These are phyloP conservation scores for Filosporella fistucella DNA, from an alignment of 495 filamentous ascomycete species.

Conservation along the genomic window DNA sequence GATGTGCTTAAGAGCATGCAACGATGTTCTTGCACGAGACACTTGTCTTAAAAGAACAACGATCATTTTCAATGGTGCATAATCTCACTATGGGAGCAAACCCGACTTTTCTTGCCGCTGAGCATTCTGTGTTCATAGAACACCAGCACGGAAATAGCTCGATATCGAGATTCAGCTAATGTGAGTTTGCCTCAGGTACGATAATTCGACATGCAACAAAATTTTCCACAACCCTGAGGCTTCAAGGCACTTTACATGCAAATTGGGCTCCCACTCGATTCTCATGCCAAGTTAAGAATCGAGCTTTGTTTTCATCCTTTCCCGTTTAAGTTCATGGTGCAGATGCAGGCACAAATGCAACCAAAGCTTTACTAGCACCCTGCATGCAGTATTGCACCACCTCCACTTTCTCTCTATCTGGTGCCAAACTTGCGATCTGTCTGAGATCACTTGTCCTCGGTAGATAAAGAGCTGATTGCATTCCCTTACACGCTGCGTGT, in stretches of 20 bases:
- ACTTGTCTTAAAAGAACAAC: no score
- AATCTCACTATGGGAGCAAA: no score
- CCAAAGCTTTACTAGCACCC: slow-evolving; percentile 78
- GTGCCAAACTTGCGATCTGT: slow-evolving; percentile 64
- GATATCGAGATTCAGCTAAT: no score
- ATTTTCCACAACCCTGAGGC: slow-evolving; percentile 8
- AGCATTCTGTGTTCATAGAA: no score
- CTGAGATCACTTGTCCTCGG: slow-evolving; percentile 82
- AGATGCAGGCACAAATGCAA: slow-evolving; percentile 42
- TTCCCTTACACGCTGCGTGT: slow-evolving; percentile 50
- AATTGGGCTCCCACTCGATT: not conserved
- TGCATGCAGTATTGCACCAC: slow-evolving; percentile 90
- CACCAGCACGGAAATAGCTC: no score
- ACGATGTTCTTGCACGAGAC: no score
- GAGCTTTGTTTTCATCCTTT: not conserved
- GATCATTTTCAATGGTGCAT: no score
- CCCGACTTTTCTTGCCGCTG: no score
- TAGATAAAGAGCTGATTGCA: slow-evolving; percentile 68
- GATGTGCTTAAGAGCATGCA: no score
- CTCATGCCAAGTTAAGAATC: not conserved
- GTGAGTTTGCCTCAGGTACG: slow-evolving; percentile 16
- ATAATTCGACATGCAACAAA: slow-evolving; percentile 19
- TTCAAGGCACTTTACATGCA: slow-evolving; percentile 14
- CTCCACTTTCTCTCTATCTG: slow-evolving; percentile 50
- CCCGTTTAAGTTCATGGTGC: not conserved